Conservation (phyloP, 1,139 yeast genomes). For the Saccharomycopsis crataegensis region DNA sequence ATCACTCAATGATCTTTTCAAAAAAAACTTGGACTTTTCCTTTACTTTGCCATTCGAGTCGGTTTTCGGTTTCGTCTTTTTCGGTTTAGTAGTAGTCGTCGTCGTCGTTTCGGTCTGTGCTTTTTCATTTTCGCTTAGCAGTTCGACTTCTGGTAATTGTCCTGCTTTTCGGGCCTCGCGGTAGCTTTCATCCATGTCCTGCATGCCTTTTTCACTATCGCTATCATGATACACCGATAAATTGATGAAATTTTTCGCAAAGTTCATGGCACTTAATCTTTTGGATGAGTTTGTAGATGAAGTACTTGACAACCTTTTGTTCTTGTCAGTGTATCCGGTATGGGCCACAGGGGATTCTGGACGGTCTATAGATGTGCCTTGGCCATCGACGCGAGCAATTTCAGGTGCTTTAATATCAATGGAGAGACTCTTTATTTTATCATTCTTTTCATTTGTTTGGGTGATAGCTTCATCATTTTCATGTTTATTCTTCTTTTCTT, state of each 20-base stretch:
- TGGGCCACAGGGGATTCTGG: constrained; percentile 12
- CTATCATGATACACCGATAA: constrained; percentile 16
- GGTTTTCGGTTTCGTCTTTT: too few species aligned
- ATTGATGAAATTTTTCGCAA: constrained; percentile 15
- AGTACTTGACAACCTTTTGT: background rate
- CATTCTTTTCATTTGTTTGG: too few species aligned
- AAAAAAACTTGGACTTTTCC: background rate
- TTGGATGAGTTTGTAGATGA: constrained; percentile 1
- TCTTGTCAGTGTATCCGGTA: background rate
- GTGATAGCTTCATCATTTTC: too few species aligned
- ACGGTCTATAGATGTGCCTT: background rate
- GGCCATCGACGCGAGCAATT: background rate
- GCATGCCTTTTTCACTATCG: constrained; percentile 5
- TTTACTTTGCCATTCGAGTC: background rate
- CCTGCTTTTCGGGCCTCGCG: background rate
- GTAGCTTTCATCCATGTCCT: background rate
- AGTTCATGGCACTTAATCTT: constrained; percentile 14
- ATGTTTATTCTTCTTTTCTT: too few species aligned
- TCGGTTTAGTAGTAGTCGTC: too few species aligned
- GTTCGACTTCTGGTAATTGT: background rate
- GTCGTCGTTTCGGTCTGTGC: too few species aligned
- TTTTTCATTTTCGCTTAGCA: background rate
- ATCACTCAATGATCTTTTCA: too few species aligned
- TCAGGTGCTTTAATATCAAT: too few species aligned
- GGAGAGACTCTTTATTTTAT: too few species aligned